phyloP scores from a whole-genome alignment of 2,329 filamentous ascomycete species.

The Phialophora tarda region DNA sequence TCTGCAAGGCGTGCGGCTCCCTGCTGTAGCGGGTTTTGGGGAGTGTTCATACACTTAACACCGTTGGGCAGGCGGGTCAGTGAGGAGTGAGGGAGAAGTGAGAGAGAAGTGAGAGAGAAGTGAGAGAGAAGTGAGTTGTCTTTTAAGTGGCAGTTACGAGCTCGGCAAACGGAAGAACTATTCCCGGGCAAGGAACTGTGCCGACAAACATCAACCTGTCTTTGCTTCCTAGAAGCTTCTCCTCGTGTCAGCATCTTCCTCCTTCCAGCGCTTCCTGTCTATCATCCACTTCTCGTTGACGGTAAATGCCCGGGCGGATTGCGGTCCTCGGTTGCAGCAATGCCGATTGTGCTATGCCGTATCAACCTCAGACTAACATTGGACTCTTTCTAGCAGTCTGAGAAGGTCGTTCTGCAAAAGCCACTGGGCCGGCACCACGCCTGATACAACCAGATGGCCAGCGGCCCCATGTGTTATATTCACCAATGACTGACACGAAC shows the following conservation, averaged over 20 bases:
- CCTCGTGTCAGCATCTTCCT: background rate
- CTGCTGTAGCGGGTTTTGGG: constrained; percentile 12
- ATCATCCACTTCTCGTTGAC: background rate
- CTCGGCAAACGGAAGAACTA: background rate
- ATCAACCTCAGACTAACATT: background rate
- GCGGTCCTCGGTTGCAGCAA: background rate
- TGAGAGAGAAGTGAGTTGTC: background rate
- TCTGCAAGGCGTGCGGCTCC: constrained; percentile 13
- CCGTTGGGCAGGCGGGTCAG: background rate
- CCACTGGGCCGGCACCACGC: background rate
- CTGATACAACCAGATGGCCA: background rate
- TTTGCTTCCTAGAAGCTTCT: background rate
- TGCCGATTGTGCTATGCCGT: background rate
- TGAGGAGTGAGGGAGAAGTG: background rate
- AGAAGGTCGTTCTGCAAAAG: background rate
- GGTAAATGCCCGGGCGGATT: background rate
- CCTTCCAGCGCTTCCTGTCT: background rate
- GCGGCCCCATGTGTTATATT: background rate
- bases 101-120: background rate
- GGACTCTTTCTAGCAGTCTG: background rate
- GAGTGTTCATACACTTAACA: background rate
- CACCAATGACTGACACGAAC: background rate
- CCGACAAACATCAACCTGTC: background rate
- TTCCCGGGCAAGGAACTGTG: background rate
- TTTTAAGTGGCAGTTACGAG: background rate